A percentile compares a stretch with the other conserved stretches of the same genome.
Evolutionary conservation across 176 grass and related monocot genomes (phyloP).

Genomic region (Juncus effusus): DNA sequence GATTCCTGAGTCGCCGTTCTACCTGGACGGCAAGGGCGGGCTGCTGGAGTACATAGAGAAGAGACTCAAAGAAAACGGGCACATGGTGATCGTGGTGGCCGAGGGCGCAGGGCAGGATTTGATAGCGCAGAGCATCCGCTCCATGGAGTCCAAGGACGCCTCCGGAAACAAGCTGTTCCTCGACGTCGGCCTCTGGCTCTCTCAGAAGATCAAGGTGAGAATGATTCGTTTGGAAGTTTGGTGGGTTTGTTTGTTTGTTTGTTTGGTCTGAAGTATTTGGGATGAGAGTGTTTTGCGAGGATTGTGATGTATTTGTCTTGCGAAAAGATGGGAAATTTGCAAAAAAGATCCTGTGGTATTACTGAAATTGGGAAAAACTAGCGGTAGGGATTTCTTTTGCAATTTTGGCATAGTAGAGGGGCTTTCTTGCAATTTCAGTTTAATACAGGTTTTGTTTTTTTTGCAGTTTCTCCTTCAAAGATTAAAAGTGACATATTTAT

Average conservation of each 20-base stretch:
- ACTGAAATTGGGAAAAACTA: too few species aligned
- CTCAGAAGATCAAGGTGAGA: slow-evolving; percentile 90
- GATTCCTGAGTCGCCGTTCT: slow-evolving; percentile 89
- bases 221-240: not conserved
- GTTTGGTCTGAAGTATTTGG: not conserved
- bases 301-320: not conserved
- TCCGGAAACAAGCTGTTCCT: slow-evolving; percentile 95
- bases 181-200: slow-evolving; percentile 95
- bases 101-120: slow-evolving; percentile 98
- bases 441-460: too few species aligned
- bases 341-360: too few species aligned
- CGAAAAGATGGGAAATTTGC: not conserved
- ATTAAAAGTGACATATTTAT: too few species aligned
- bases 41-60: slow-evolving; percentile 77
- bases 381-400: too few species aligned
- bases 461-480: too few species aligned
- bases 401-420: too few species aligned
- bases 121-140: slow-evolving; percentile 65
- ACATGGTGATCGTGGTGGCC: slow-evolving; percentile 97
- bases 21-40: slow-evolving; percentile 88
- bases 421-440: too few species aligned
- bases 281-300: not conserved
- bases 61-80: slow-evolving; percentile 77
- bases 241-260: too few species aligned
- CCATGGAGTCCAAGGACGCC: slow-evolving; percentile 67